Conservation (phyloP, 768 basidiomycete genomes). For the Boletus subcaerulescens region DNA sequence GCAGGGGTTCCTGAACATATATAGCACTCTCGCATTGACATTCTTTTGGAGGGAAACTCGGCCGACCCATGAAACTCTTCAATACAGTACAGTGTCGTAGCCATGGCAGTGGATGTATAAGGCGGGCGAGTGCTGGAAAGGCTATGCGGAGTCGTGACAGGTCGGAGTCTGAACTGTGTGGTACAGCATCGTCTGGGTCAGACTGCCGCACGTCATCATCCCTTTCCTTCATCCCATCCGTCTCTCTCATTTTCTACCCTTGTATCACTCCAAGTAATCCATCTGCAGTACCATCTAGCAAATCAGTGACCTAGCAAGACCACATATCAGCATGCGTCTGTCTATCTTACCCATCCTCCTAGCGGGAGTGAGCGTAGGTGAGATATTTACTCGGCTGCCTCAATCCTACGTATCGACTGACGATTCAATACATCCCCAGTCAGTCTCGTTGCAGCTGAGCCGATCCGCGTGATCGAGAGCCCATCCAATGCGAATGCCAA, state of each 20-base stretch:
- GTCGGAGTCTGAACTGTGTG: constrained; percentile 25
- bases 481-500: constrained; percentile 30
- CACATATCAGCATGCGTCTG: constrained; percentile 34
- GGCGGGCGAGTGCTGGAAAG: neutral
- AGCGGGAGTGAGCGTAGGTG: constrained; percentile 36
- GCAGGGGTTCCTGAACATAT: neutral
- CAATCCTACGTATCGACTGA: neutral
- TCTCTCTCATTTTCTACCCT: neutral
- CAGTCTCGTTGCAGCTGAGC: constrained; percentile 44
- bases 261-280: neutral
- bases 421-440: constrained; percentile 12
- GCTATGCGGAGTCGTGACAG: neutral
- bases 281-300: neutral
- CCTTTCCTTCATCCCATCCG: neutral
- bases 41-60: too few species aligned
- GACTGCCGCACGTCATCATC: neutral
- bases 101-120: constrained; percentile 4
- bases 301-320: neutral
- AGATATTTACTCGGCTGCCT: constrained; percentile 4
- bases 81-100: neutral
- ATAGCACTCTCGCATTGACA: neutral
- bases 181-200: constrained; percentile 1
- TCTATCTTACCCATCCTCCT: constrained; percentile 36
- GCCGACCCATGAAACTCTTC: too few species aligned
- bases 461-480: constrained; percentile 45